These are phyloP conservation scores for Acer campestre DNA, from an alignment of 345 rosid species.

Conservation along the genomic window DNA sequence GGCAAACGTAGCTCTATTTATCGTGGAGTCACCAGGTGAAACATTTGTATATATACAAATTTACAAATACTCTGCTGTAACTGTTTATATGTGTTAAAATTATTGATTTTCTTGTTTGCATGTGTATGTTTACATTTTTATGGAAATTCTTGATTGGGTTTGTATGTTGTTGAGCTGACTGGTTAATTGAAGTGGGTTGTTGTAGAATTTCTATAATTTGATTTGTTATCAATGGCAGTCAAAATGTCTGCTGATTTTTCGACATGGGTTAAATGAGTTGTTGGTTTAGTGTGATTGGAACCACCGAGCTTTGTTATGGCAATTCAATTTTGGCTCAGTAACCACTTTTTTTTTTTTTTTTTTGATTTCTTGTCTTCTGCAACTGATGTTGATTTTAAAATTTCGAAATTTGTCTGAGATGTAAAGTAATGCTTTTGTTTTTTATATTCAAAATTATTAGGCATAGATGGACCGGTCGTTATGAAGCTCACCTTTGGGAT, in stretches of 20 bases:
- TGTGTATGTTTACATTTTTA: not conserved
- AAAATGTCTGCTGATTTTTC: not conserved
- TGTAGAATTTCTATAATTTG: not conserved
- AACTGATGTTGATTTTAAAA: constrained; percentile 12
- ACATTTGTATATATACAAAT: not conserved
- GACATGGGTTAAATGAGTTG: not conserved
- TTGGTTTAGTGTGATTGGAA: not conserved
- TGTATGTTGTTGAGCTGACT: not conserved
- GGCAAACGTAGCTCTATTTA: constrained; percentile 99
- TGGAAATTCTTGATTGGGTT: not conserved
- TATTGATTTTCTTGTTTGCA: not conserved
- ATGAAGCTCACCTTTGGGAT: constrained; percentile 99
- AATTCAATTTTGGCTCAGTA: not conserved
- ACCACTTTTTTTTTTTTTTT: not conserved
- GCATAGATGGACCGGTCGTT: constrained; percentile 99
- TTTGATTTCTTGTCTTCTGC: constrained; percentile 8
- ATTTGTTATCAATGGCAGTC: not conserved
- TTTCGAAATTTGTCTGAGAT: not conserved
- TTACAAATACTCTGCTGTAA: not conserved
- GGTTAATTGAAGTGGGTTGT: not conserved
- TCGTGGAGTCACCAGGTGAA: constrained; percentile 97
- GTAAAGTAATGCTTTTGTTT: constrained; percentile 14
- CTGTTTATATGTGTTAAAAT: not conserved
- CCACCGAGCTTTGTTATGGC: not conserved
- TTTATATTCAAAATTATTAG: constrained; percentile 34